A percentile compares a stretch with the other conserved stretches of the same genome.
These are phyloP conservation scores for Citrus maxima DNA, from an alignment of 345 rosid genomes.

Conservation along the genomic window DNA sequence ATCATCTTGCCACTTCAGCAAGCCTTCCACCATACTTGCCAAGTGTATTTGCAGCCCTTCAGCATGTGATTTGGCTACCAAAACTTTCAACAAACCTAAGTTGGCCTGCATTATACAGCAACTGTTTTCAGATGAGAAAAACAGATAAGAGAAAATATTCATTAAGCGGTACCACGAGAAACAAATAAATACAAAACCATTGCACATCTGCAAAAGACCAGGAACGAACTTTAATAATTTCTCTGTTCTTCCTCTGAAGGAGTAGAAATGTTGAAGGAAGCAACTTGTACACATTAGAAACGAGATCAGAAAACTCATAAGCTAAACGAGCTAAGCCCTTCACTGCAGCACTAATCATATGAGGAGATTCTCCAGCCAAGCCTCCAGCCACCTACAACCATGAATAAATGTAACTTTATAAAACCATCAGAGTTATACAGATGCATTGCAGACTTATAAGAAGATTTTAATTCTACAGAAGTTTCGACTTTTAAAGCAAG, in stretches of 20 bases:
- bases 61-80: slow-evolving; percentile 86
- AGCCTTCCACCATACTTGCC: slow-evolving; percentile 72
- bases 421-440: not conserved
- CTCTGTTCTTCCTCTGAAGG: slow-evolving; percentile 79
- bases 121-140: slow-evolving; percentile 13
- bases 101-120: slow-evolving; percentile 68
- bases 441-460: not conserved
- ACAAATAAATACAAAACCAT: not conserved
- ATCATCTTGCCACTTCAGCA: slow-evolving; percentile 83
- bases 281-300: slow-evolving; percentile 69
- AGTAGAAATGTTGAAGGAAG: slow-evolving; percentile 92
- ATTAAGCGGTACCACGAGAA: not conserved
- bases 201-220: not conserved
- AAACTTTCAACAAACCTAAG: slow-evolving; percentile 81
- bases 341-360: slow-evolving; percentile 95
- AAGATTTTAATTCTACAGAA: not conserved
- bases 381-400: slow-evolving; percentile 84
- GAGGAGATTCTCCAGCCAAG: slow-evolving; percentile 89
- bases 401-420: not conserved
- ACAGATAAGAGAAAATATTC: not conserved
- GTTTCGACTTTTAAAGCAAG: not conserved
- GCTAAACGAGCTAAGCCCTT: slow-evolving; percentile 94
- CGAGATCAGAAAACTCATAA: slow-evolving; percentile 89
- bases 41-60: slow-evolving; percentile 77
- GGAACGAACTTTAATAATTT: slow-evolving; percentile 70